These are phyloP conservation scores for Hypoxylon sp. DNA, from an alignment of 2,329 filamentous ascomycete species.

Conservation along the genomic window DNA sequence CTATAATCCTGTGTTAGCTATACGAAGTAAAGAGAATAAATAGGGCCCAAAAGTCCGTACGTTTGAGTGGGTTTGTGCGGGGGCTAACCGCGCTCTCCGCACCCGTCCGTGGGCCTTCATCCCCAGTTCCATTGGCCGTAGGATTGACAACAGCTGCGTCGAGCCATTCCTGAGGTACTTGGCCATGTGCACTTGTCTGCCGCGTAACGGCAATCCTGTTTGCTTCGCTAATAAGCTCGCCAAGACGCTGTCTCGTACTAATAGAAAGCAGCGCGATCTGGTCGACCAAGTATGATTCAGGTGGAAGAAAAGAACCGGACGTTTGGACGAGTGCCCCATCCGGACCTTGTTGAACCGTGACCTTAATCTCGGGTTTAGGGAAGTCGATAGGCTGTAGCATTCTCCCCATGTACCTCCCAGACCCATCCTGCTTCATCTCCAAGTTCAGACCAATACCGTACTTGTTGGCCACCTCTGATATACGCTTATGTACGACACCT, in stretches of 20 bases:
- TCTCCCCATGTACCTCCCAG: conserved; percentile 60
- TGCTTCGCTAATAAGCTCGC: conserved; percentile 83
- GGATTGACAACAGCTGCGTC: conserved; percentile 74
- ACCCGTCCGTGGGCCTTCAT: conserved; percentile 52
- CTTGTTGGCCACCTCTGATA: conserved; percentile 71
- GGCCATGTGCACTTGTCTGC: conserved; percentile 83
- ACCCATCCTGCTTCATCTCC: conserved; percentile 63
- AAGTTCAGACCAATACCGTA: conserved; percentile 70
- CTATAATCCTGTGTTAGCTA: conserved; percentile 58
- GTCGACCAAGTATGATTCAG: conserved; percentile 82
- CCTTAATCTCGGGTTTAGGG: conserved; percentile 67
- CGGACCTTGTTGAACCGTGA: conserved; percentile 69
- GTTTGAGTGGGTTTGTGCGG: conserved; percentile 70
- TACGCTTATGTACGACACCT: conserved; percentile 71
- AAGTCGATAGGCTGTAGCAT: conserved; percentile 67
- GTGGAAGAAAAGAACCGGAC: conserved; percentile 78
- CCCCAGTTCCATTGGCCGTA: conserved; percentile 42
- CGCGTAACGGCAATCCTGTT: conserved; percentile 78
- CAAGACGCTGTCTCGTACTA: conserved; percentile 83
- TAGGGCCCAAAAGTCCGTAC: conserved; percentile 61
- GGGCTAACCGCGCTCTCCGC: conserved; percentile 66
- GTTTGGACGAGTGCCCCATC: conserved; percentile 75
- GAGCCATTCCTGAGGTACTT: conserved; percentile 81
- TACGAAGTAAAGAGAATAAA: conserved; percentile 33
- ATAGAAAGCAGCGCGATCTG: conserved; percentile 87